phyloP scores from a whole-genome alignment of 768 basidiomycete genomes.

The Inosperma sp. region DNA sequence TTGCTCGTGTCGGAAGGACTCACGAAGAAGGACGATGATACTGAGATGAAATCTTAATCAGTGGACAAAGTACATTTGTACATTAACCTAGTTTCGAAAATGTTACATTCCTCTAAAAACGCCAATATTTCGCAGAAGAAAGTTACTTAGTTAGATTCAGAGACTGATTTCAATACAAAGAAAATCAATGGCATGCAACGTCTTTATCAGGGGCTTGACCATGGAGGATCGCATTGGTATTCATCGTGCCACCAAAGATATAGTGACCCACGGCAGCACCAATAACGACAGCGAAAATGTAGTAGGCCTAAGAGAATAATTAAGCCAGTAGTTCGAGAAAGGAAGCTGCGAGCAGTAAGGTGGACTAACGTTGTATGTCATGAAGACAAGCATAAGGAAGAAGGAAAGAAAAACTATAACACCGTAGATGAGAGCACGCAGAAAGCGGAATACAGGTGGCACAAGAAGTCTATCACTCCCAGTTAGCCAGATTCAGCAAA shows the following conservation, averaged over 20 bases:
- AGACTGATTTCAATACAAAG: not conserved
- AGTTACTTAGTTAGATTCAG: no score
- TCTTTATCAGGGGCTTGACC: constrained; percentile 50
- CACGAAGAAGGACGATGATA: constrained; percentile 82
- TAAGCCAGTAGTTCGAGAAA: constrained; percentile 3
- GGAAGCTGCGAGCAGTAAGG: not conserved
- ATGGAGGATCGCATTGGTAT: constrained; percentile 52
- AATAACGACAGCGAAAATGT: constrained; percentile 74
- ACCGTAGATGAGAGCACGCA: constrained; percentile 72
- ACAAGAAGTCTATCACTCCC: constrained; percentile 41
- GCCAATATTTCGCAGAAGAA: no score
- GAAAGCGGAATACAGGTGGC: constrained; percentile 44
- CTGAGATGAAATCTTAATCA: constrained; percentile 67
- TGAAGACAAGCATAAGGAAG: constrained; percentile 93
- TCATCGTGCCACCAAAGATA: constrained; percentile 62
- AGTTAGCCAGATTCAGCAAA: not conserved
- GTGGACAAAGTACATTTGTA: constrained; percentile 31
- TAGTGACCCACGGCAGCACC: constrained; percentile 85
- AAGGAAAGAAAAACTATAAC: constrained; percentile 71
- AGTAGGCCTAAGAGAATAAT: constrained; percentile 58
- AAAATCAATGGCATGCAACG: constrained; percentile 70
- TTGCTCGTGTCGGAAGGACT: constrained; percentile 74
- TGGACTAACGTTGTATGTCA: constrained; percentile 87
- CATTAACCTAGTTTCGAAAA: no score
- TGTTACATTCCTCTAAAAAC: not conserved